A percentile compares a stretch with the other conserved stretches of the same genome.
Conservation (phyloP, 2,329 filamentous ascomycete species). For the Xylariaceae sp. region DNA sequence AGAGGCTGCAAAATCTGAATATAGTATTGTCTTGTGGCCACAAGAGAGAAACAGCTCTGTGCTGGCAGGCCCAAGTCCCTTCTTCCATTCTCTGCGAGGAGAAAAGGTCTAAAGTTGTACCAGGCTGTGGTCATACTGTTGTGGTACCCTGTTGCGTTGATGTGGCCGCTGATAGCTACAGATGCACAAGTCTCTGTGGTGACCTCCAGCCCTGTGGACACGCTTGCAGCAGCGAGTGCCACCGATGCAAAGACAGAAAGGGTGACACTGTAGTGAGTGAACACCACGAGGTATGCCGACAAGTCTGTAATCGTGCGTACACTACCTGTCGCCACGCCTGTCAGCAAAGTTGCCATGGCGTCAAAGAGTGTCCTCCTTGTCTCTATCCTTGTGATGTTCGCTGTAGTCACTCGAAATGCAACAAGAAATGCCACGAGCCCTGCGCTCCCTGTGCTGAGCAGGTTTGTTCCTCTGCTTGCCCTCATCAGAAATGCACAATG, state of each 20-base stretch:
- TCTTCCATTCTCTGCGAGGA: constrained; percentile 45
- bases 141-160: constrained; percentile 47
- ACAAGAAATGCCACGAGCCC: constrained; percentile 53
- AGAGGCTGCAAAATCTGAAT: constrained; percentile 27
- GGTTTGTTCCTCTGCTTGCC: constrained; percentile 51
- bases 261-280: constrained; percentile 27
- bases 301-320: constrained; percentile 47
- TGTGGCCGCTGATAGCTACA: constrained; percentile 37
- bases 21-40: constrained; percentile 43
- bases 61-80: constrained; percentile 42
- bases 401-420: constrained; percentile 55
- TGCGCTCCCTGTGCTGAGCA: constrained; percentile 58
- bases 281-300: constrained; percentile 46
- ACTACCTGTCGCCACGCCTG: constrained; percentile 57
- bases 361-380: constrained; percentile 45
- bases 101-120: constrained; percentile 44
- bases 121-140: constrained; percentile 53
- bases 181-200: constrained; percentile 48
- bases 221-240: constrained; percentile 47
- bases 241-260: constrained; percentile 40
- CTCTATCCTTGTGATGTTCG: constrained; percentile 46
- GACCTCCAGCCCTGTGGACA: constrained; percentile 54
- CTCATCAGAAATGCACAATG: constrained; percentile 39
- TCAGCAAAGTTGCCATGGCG: constrained; percentile 47
- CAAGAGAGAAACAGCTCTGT: constrained; percentile 27